phyloP scores from a whole-genome alignment of 495 filamentous ascomycete species.

The Lichina pygmaea region DNA sequence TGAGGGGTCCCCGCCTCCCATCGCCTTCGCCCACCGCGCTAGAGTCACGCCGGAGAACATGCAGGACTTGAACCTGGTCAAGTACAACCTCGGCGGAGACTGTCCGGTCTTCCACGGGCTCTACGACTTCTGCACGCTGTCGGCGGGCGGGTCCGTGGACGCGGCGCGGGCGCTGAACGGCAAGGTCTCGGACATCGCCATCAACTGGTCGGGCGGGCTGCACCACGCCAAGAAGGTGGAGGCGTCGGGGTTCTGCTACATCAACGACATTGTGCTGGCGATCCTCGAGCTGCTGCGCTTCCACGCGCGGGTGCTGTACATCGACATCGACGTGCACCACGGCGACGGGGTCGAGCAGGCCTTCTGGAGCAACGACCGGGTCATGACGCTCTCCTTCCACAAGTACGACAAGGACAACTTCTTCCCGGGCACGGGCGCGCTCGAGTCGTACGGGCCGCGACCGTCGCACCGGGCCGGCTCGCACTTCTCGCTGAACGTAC shows the following conservation, averaged over 20 bases:
- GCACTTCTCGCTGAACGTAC: slow-evolving; percentile 38
- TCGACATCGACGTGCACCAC: slow-evolving; percentile 97
- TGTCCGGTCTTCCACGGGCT: slow-evolving; percentile 93
- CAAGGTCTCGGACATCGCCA: slow-evolving; percentile 74
- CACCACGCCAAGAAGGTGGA: slow-evolving; percentile 92
- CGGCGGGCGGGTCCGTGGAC: slow-evolving; percentile 69
- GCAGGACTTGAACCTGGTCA: slow-evolving; percentile 14
- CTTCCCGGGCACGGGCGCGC: slow-evolving; percentile 39
- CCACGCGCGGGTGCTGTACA: slow-evolving; percentile 82
- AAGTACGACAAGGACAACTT: slow-evolving; percentile 72
- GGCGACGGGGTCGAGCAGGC: slow-evolving; percentile 96
- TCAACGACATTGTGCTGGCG: slow-evolving; percentile 93
- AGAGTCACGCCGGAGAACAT: slow-evolving; percentile 19
- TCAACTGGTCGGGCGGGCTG: slow-evolving; percentile 98
- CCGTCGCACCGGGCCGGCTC: slow-evolving; percentile 33
- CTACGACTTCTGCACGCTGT: slow-evolving; percentile 84
- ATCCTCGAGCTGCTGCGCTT: slow-evolving; percentile 81
- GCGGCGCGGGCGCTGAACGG: slow-evolving; percentile 73
- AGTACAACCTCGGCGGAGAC: slow-evolving; percentile 75
- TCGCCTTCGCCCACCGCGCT: not conserved
- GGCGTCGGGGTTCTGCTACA: slow-evolving; percentile 90
- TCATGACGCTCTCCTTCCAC: slow-evolving; percentile 98
- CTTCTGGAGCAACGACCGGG: slow-evolving; percentile 93
- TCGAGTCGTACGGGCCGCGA: slow-evolving; percentile 28
- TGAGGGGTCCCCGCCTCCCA: not conserved